Evolutionary conservation across 2,329 filamentous ascomycete genomes (phyloP).

Genomic region (Pseudogymnoascus sp.): DNA sequence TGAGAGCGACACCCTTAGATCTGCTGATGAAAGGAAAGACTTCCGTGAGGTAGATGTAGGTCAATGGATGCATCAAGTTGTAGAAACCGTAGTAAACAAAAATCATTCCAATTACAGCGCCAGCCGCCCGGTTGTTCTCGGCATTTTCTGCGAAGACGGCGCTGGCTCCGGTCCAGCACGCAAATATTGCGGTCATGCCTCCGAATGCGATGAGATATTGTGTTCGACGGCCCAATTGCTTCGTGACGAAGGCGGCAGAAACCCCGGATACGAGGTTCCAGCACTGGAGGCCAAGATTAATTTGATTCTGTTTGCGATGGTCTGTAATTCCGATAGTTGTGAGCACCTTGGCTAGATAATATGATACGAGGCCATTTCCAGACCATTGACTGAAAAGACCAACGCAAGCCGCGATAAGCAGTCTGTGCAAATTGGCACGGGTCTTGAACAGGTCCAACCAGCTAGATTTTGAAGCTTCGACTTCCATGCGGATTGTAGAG

Average conservation of each 20-base stretch:
- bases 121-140: background rate
- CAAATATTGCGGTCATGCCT: constrained; percentile 7
- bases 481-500: constrained; percentile 21
- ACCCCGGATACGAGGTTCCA: constrained; percentile 7
- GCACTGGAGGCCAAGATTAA: constrained; percentile 13
- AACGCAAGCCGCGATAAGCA: constrained; percentile 39
- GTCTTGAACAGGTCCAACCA: constrained; percentile 34
- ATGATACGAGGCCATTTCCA: too few relatives aligned
- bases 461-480: constrained; percentile 21
- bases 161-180: background rate
- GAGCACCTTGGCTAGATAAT: constrained; percentile 22
- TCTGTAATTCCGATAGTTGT: constrained; percentile 26
- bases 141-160: background rate
- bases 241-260: constrained; percentile 13
- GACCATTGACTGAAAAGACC: constrained; percentile 36
- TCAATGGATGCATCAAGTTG: constrained; percentile 18
- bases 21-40: constrained; percentile 11
- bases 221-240: constrained; percentile 13
- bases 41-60: constrained; percentile 11
- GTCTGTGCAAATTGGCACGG: constrained; percentile 42
- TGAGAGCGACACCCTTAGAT: constrained; percentile 7
- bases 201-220: background rate
- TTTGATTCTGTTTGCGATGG: constrained; percentile 21
- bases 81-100: constrained; percentile 33
- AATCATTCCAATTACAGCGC: constrained; percentile 32